These are phyloP conservation scores for Cenchrus fungigraminus DNA, from an alignment of 176 grass and related monocot species.

Conservation along the genomic window DNA sequence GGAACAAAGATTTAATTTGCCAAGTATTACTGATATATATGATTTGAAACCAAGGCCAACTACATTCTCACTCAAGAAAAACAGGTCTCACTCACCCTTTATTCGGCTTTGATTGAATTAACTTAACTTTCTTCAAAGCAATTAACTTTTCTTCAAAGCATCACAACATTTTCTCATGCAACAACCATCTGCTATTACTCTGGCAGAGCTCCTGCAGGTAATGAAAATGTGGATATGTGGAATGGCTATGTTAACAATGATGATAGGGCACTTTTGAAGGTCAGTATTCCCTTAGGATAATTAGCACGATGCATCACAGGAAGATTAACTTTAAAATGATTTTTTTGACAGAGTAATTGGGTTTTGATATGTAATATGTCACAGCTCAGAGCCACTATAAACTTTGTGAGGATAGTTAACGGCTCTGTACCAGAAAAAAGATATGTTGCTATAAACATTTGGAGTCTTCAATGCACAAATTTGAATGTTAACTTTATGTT, in stretches of 20 bases:
- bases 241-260: slow-evolving; percentile 89
- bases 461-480: neutral
- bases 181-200: slow-evolving; percentile 18
- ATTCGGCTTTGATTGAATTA: slow-evolving; percentile 25
- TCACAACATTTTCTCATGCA: slow-evolving; percentile 26
- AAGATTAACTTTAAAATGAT: neutral
- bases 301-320: neutral
- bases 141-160: neutral
- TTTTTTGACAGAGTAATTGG: no score
- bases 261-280: slow-evolving; percentile 93
- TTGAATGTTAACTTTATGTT: neutral
- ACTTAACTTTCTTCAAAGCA: slow-evolving; percentile 22
- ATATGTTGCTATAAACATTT: neutral
- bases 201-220: slow-evolving; percentile 54
- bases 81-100: slow-evolving; percentile 50
- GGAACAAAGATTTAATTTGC: slow-evolving; percentile 69
- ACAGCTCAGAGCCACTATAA: neutral
- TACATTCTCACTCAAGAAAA: slow-evolving; percentile 82
- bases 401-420: neutral
- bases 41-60: slow-evolving; percentile 79
- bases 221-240: slow-evolving; percentile 54
- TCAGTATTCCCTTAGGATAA: slow-evolving; percentile 27
- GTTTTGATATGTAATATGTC: neutral
- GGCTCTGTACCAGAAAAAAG: neutral
- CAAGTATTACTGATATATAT: slow-evolving; percentile 80